Evolutionary conservation across 805 yeast species (phyloP).

Genomic region (Cyberlindnera samutprakarnensis): DNA sequence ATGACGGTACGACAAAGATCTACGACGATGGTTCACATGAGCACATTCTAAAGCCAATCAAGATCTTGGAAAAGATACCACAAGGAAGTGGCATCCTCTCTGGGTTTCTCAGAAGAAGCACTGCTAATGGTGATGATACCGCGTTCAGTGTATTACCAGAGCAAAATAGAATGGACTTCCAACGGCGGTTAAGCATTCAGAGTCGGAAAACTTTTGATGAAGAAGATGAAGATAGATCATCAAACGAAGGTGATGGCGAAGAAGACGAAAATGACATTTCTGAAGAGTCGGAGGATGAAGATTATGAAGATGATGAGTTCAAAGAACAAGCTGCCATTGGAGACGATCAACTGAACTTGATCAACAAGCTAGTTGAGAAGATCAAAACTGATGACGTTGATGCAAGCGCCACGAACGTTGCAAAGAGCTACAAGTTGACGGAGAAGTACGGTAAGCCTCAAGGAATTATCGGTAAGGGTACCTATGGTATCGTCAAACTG

Average conservation of each 20-base stretch:
- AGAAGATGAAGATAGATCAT: slow-evolving; percentile 8
- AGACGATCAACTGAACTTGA: slow-evolving; percentile 38
- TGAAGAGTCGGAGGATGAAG: slow-evolving; percentile 22
- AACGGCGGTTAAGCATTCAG: slow-evolving; percentile 21
- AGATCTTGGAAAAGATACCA: slow-evolving; percentile 19
- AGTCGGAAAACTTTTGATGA: slow-evolving; percentile 18
- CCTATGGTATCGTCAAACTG: slow-evolving; percentile 93
- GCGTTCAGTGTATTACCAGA: slow-evolving; percentile 24
- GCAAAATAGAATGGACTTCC: slow-evolving; percentile 22
- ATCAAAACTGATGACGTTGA: slow-evolving; percentile 29
- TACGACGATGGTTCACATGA: slow-evolving; percentile 21
- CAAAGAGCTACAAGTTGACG: slow-evolving; percentile 27
- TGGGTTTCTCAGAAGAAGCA: slow-evolving; percentile 16
- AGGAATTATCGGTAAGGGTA: slow-evolving; percentile 83
- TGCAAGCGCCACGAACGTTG: background rate
- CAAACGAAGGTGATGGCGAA: slow-evolving; percentile 4
- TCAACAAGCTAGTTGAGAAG: slow-evolving; percentile 38
- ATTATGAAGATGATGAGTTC: slow-evolving; percentile 16
- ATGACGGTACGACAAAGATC: slow-evolving; percentile 13
- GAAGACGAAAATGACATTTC: slow-evolving; percentile 5
- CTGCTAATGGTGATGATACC: slow-evolving; percentile 11
- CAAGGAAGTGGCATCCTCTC: slow-evolving; percentile 15
- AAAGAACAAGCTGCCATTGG: slow-evolving; percentile 36
- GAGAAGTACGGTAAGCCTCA: slow-evolving; percentile 44
- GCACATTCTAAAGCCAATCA: slow-evolving; percentile 15